Percentiles rank a stretch among this genome's conserved stretches.
Evolutionary conservation across 2,329 filamentous ascomycete genomes (phyloP).

Genomic region (Purpureocillium lavendulum): DNA sequence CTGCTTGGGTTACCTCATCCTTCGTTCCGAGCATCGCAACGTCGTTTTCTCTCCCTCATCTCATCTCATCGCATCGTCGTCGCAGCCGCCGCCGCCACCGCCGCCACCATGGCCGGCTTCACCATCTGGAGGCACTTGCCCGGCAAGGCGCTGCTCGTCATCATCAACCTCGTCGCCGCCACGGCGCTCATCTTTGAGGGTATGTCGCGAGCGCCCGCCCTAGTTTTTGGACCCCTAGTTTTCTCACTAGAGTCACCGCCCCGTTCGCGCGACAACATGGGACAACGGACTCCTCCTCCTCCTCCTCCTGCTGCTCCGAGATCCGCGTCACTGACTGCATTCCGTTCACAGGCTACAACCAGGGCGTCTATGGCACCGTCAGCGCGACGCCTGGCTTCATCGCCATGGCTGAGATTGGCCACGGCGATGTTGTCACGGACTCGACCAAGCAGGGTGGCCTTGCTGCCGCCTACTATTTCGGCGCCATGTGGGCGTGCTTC

Average conservation of each 20-base stretch:
- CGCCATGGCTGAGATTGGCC: constrained; percentile 34
- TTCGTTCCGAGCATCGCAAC: no score
- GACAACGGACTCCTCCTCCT: no score
- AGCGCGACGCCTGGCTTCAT: constrained; percentile 33
- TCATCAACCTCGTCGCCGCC: constrained; percentile 13
- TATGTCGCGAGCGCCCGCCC: not conserved
- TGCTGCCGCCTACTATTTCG: constrained; percentile 44
- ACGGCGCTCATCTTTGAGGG: constrained; percentile 14
- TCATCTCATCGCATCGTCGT: no score
- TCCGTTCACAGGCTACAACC: constrained; percentile 36
- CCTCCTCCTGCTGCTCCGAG: no score
- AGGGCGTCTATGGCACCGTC: constrained; percentile 45
- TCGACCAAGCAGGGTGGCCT: constrained; percentile 42
- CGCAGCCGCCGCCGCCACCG: not conserved
- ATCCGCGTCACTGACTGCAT: not conserved
- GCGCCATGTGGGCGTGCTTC: constrained; percentile 41
- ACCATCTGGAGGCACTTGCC: constrained; percentile 13
- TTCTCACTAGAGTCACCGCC: no score
- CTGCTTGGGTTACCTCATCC: no score
- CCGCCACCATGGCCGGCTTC: constrained; percentile 6
- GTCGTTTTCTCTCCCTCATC: no score
- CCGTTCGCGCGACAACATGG: no score
- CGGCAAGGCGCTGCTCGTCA: constrained; percentile 12
- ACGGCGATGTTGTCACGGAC: constrained; percentile 36
- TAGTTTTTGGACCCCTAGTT: no score